Evolutionary conservation across 2,329 filamentous ascomycete species (phyloP), one percentile per base, ranked within the genome.

Genomic region (Venturia aucupariae): DNA sequence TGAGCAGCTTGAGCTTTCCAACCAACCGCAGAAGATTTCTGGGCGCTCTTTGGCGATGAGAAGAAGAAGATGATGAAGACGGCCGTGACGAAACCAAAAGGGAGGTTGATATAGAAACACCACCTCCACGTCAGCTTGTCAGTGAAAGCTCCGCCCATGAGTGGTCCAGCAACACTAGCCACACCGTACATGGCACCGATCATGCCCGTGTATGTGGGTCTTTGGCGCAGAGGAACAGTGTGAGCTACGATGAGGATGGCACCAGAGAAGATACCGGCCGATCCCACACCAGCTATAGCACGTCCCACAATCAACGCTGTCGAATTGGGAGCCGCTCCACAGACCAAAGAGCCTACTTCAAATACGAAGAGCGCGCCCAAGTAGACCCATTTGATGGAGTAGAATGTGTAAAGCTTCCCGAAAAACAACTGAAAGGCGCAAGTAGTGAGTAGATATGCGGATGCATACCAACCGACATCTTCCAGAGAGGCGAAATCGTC

Each of bases 41-140:
- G 70, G 32, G 72, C 75, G 32, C 70, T 72, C 54, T 73, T 71
- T 32, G 71, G 68, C 41, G 75, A 68, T 3, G 68, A 69, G 66
- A 77, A 72, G 68, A 78, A 77, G 61, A 75, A 70, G 57, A 76
- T 69, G 65, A 77, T 75, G 67, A 77, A 75, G 7, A 71, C 70
- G 3, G 73, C 74, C 0, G 79, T 79, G 19, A 80, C 67, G 2
- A 73, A 77, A 17, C 79, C 80, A 41, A 84, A 76, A 0, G 81
- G 82, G 1, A 84, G 72, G 67, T 84, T 84, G 70, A 84, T 82
- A 64, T 79, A 81, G 71, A 80, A 80, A 67, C 73, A 63, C 61
- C 63, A 64, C 7, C 79, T 70, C 79, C 79, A 81, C 19, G 76
- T 75, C 2, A 79, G 69, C 42, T 76, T 70, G 63, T 77, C 73